Base-by-base conservation (phyloP, 371 early-diverging fungal genomes). In the Paramicrosporidium saccamoebae region DNA sequence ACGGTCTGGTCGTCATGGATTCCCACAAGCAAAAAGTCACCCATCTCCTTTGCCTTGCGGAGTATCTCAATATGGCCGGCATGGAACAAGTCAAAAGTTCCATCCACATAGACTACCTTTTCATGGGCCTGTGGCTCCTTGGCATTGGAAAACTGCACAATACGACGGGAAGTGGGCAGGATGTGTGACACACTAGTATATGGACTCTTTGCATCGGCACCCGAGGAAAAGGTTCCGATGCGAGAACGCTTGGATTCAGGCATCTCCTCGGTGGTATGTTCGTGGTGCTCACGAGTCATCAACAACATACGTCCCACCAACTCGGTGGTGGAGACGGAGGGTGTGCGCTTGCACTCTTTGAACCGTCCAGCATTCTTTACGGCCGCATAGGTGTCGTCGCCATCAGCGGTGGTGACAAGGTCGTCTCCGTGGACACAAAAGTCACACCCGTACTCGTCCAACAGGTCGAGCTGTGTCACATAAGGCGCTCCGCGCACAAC, bases 361-460 rank as follows among this genome's bases (percentile, higher is more conserved):
- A 82, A 84, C 12, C 75, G 47, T n/a, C 78, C 77, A 17, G 86
- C 86, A 28, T 66, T 68, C 44, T 86, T 92, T 24, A 78, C 81
- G 5, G 56, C 58, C 44, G 62, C 62, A 37, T 92, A 92, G 42
- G 79, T 81, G 46, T 92, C 92, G 4, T 71, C 63, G 3, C 86
- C 86, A 39, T 84, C 81, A 6, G 75, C 74, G 42, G 66, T 52
- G 5, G 79, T 75, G 16, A 82, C 78, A 29, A 78, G 71, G 42
- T 88, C 92, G 31, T 88, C 82, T 10, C 88, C 86, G 30, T 90
- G 92, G 1, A 81, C 79, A 33, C 77, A 75, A 35, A 68, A 74
- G 46, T 78, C 81, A 32, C 71, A 65, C 30, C 72, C 39, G 50
- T 72, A 65, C 30, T 59, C 35, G 38, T 71, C 66, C 31, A 86